These are phyloP conservation scores for Acacia melanoxylon DNA, from an alignment of 306 rosid species.

Conservation along the genomic window DNA sequence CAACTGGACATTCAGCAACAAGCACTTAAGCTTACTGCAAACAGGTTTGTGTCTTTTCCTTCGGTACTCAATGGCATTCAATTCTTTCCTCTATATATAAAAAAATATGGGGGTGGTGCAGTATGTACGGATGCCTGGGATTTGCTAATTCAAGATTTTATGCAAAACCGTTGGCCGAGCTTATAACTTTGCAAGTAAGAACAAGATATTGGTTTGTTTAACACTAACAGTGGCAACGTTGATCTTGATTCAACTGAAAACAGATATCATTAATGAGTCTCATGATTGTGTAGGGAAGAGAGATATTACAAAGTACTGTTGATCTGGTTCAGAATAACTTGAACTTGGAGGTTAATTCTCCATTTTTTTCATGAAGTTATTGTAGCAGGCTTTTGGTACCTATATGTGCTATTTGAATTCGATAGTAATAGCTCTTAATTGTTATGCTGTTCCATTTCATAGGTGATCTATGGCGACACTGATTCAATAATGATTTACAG, in stretches of 20 bases:
- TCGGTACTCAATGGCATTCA: constrained; percentile 10
- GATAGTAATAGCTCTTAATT: constrained; percentile 31
- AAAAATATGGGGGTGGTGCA: constrained; percentile 42
- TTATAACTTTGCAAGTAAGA: constrained; percentile 87
- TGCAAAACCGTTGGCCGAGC: constrained; percentile 96
- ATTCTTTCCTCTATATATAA: constrained; percentile 17
- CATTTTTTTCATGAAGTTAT: constrained; percentile 30
- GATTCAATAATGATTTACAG: constrained; percentile 98
- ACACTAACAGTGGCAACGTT: constrained; percentile 7
- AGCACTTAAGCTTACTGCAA: constrained; percentile 97
- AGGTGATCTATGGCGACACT: constrained; percentile 97
- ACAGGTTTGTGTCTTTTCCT: constrained; percentile 59
- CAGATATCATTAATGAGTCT: constrained; percentile 24
- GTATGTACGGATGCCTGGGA: constrained; percentile 99
- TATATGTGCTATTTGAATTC: constrained; percentile 13
- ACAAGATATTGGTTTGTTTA: constrained; percentile 23
- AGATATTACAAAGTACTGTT: constrained; percentile 91
- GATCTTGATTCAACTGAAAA: constrained; percentile 19
- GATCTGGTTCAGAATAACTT: constrained; percentile 92
- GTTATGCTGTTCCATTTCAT: constrained; percentile 30
- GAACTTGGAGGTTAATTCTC: constrained; percentile 81
- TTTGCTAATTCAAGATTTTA: constrained; percentile 95
- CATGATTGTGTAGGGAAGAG: constrained; percentile 80
- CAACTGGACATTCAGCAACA: constrained; percentile 95
- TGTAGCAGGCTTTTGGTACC: constrained; percentile 7